Conservation (phyloP, 306 rosid genomes). For the Pueraria montana region DNA sequence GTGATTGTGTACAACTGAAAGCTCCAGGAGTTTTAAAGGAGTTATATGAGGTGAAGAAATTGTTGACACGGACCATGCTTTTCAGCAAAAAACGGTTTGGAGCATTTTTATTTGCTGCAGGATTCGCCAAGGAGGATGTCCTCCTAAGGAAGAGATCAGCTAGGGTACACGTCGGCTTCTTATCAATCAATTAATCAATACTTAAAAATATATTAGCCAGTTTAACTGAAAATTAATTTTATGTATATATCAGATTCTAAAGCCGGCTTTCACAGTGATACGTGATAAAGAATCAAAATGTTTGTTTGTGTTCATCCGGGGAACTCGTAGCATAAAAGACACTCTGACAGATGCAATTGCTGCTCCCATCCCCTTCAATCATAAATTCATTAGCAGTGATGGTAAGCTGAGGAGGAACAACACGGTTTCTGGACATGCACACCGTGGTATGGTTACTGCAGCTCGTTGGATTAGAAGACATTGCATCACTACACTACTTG, state of each 20-base stretch:
- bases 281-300: conserved; percentile 74
- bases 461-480: conserved; percentile 90
- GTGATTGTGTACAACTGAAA: neutral
- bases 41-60: neutral
- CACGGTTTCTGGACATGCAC: conserved; percentile 89
- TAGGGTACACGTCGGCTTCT: neutral
- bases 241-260: conserved; percentile 66
- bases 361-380: conserved; percentile 92
- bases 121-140: neutral
- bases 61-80: neutral
- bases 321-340: conserved; percentile 94
- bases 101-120: neutral
- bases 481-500: conserved; percentile 73
- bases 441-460: conserved; percentile 96
- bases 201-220: too few relatives aligned
- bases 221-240: neutral
- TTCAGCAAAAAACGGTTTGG: neutral
- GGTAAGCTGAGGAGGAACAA: conserved; percentile 61
- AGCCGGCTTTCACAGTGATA: conserved; percentile 89
- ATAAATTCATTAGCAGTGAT: conserved; percentile 66
- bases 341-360: conserved; percentile 95
- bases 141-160: neutral
- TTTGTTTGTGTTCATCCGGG: conserved; percentile 90
- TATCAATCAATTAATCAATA: neutral
- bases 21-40: neutral